Conservation (phyloP, 768 basidiomycete genomes). For the Termitomyces sp. region DNA sequence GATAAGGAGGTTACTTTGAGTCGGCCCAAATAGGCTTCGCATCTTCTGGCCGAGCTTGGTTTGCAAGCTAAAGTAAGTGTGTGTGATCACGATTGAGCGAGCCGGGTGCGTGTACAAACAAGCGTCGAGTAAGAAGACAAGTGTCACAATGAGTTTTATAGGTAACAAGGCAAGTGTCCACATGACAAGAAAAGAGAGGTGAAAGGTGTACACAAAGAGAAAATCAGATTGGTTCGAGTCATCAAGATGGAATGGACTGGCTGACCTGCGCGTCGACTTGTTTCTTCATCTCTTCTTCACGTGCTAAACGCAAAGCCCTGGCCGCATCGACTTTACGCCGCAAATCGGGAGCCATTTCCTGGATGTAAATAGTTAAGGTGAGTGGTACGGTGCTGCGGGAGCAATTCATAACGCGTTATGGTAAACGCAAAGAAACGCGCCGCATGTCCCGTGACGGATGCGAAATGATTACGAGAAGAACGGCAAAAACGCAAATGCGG, state of each 20-base stretch:
- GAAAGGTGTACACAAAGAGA: neutral
- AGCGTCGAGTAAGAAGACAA: conserved; percentile 1
- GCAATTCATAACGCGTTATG: conserved; percentile 1
- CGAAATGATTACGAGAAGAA: conserved; percentile 6
- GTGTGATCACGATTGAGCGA: neutral
- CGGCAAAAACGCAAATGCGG: conserved; percentile 7
- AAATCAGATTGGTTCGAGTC: conserved; percentile 2
- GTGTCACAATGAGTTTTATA: conserved; percentile 1
- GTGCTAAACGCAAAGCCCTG: conserved; percentile 44
- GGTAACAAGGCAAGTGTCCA: neutral
- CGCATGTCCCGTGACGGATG: conserved; percentile 12
- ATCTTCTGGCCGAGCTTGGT: conserved; percentile 28
- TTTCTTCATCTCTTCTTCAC: conserved; percentile 50
- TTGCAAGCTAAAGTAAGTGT: conserved; percentile 17
- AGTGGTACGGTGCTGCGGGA: conserved; percentile 1
- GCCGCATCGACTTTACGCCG: conserved; percentile 58
- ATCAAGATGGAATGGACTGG: neutral
- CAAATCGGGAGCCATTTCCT: conserved; percentile 65
- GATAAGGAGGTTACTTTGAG: conserved; percentile 16
- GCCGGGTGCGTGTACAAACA: neutral
- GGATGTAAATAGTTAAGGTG: conserved; percentile 9
- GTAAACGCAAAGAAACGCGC: conserved; percentile 2
- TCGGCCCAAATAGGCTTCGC: conserved; percentile 42
- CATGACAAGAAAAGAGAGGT: conserved; percentile 1
- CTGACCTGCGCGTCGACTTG: conserved; percentile 50